Conservation (phyloP, 2,329 filamentous ascomycete species). For the Rhinocladiella similis region DNA sequence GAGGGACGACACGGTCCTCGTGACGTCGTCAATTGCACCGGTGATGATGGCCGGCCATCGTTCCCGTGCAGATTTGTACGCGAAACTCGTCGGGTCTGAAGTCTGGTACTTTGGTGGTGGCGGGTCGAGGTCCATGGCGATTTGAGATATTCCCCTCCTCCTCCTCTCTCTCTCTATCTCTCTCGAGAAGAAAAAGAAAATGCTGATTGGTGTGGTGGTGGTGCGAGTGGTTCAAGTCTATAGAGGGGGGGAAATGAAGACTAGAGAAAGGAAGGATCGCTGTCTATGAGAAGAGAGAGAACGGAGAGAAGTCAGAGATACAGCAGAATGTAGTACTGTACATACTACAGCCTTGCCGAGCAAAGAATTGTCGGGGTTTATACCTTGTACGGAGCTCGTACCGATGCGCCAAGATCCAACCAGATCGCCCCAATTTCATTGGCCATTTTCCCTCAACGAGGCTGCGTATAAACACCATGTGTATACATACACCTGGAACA, state of each 20-base stretch:
- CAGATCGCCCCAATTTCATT: background rate
- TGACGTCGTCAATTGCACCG: slow-evolving; percentile 90
- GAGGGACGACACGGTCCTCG: slow-evolving; percentile 55
- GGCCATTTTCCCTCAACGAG: background rate
- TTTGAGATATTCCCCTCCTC: too few species aligned
- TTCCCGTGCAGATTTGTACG: slow-evolving; percentile 77
- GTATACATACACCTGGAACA: too few species aligned
- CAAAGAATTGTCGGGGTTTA: background rate
- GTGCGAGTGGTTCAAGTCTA: too few species aligned
- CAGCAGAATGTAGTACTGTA: too few species aligned
- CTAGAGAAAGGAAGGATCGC: too few species aligned
- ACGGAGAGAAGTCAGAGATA: background rate
- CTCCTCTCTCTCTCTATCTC: too few species aligned
- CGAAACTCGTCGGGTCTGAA: slow-evolving; percentile 82
- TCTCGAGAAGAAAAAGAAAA: too few species aligned
- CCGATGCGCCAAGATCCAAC: too few species aligned
- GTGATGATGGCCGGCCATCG: slow-evolving; percentile 96
- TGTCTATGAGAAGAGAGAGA: background rate
- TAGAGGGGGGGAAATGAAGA: too few species aligned
- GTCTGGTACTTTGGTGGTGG: slow-evolving; percentile 68
- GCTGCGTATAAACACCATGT: too few species aligned
- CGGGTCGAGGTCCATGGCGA: slow-evolving; percentile 70
- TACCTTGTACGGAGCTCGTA: background rate
- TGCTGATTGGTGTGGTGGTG: too few species aligned
- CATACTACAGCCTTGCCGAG: slow-evolving; percentile 5